Conservation (phyloP, 192 early-diverging fungal genomes). For the Coemansia sp. region DNA sequence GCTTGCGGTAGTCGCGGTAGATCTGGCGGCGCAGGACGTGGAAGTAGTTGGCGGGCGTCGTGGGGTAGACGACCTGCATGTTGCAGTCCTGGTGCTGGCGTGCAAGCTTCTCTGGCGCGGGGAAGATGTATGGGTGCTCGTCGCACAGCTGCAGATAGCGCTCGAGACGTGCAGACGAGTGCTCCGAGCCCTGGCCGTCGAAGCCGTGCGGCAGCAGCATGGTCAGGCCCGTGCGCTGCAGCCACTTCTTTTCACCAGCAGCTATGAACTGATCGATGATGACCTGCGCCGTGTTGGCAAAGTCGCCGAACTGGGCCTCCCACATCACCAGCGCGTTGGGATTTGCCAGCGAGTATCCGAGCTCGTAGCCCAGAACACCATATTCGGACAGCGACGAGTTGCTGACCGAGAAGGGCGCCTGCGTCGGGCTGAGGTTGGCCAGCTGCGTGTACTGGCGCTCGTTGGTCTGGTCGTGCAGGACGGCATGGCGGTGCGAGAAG, state of each 20-base stretch:
- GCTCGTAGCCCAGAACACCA: conserved; percentile 93
- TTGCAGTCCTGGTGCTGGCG: conserved; percentile 98
- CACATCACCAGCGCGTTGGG: conserved; percentile 92
- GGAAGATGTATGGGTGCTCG: conserved; percentile 87
- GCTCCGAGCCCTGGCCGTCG: conserved; percentile 98
- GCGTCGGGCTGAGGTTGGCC: conserved; percentile 82
- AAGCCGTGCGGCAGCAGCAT: conserved; percentile 96
- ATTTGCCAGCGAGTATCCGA: conserved; percentile 93
- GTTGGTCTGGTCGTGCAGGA: conserved; percentile 91
- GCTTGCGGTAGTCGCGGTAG: conserved; percentile 96
- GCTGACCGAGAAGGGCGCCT: conserved; percentile 83
- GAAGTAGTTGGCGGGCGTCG: conserved; percentile 98
- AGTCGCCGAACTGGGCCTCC: conserved; percentile 99
- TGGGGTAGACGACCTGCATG: conserved; percentile 95
- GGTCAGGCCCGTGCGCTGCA: conserved; percentile 92
- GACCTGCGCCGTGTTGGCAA: conserved; percentile 94
- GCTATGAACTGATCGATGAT: conserved; percentile 98
- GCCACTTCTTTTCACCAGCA: conserved; percentile 97
- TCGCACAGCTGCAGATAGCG: conserved; percentile 94
- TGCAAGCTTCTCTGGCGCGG: conserved; percentile 70
- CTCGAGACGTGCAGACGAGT: conserved; percentile 93
- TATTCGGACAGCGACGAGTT: conserved; percentile 97
- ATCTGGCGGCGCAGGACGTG: conserved; percentile 94
- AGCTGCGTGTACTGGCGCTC: conserved; percentile 81
- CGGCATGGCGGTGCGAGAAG: conserved; percentile 97